Evolutionary conservation across 75 land plant genomes (phyloP).

Genomic region (Cunninghamia lanceolata): DNA sequence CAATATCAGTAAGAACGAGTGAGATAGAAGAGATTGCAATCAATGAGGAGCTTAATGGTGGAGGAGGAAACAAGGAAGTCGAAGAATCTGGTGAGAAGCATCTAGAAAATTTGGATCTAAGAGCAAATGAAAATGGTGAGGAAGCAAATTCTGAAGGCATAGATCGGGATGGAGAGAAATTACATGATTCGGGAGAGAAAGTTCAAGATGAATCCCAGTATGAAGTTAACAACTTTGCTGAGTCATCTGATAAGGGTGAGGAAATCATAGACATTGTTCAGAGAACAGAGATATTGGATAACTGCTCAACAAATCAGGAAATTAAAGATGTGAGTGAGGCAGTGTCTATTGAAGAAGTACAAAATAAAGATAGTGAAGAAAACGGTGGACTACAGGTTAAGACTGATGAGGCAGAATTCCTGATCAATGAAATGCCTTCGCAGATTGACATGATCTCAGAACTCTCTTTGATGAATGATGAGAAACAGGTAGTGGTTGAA

Average conservation of each 20-base stretch:
- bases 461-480: neutral
- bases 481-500: constrained; percentile 11
- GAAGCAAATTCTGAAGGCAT: neutral
- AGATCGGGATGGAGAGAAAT: neutral
- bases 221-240: neutral
- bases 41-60: neutral
- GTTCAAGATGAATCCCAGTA: constrained; percentile 6
- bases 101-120: neutral
- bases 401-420: neutral
- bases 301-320: neutral
- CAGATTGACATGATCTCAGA: neutral
- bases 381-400: neutral
- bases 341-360: neutral
- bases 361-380: neutral
- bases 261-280: neutral
- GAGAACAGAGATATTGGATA: neutral
- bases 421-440: neutral
- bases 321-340: neutral
- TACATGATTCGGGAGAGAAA: neutral
- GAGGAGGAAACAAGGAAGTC: neutral
- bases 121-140: neutral
- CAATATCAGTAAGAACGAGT: neutral
- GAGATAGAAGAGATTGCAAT: neutral
- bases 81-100: constrained; percentile 5
- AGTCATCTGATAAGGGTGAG: neutral